A percentile compares a stretch with the other conserved stretches of the same genome.
Evolutionary conservation across 1,284 basidiomycete species (phyloP).

Genomic region (Tilletia indica): DNA sequence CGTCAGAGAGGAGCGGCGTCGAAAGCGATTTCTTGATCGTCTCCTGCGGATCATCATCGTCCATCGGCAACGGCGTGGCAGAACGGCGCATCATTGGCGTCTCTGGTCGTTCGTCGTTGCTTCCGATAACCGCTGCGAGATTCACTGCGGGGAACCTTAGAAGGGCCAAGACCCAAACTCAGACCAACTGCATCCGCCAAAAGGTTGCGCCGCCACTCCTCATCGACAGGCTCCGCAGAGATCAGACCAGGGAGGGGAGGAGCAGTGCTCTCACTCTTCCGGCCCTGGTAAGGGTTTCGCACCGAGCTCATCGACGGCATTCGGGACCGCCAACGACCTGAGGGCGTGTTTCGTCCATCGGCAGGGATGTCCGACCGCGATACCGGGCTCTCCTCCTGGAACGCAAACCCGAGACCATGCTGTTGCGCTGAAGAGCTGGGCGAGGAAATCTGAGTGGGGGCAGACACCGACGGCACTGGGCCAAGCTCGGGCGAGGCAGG

Average conservation of each 20-base stretch:
- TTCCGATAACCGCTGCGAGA: constrained; percentile 12
- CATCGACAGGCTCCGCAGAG: background rate
- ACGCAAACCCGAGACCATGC: background rate
- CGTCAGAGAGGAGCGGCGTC: constrained; percentile 7
- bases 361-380: background rate
- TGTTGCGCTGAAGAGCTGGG: too few species aligned
- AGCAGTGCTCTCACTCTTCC: background rate
- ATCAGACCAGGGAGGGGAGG: background rate
- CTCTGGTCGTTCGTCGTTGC: background rate
- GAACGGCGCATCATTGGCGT: background rate
- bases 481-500: too few species aligned
- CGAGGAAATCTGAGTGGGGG: too few species aligned
- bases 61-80: background rate
- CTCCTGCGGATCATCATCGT: background rate
- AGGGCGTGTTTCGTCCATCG: background rate
- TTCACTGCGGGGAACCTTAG: background rate
- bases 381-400: background rate
- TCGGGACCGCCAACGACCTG: constrained; percentile 7
- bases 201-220: constrained; percentile 5
- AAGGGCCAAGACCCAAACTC: background rate
- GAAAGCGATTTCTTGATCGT: constrained; percentile 3
- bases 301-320: constrained; percentile 10
- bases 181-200: constrained; percentile 2
- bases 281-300: background rate
- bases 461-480: too few species aligned